phyloP scores from a whole-genome alignment of 805 yeast species.

The Pichia eremophila region DNA sequence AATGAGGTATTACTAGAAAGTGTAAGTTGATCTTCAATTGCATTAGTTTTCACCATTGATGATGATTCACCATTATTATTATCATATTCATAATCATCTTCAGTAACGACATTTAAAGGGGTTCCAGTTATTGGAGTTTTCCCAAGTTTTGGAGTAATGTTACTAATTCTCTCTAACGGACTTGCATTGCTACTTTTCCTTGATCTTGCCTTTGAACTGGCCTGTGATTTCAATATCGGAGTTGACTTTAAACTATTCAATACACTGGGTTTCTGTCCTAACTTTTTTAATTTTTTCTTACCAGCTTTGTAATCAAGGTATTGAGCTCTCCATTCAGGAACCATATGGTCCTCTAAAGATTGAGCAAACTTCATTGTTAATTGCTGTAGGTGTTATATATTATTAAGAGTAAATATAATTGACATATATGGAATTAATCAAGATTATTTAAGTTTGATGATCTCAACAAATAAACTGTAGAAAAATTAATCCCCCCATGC shows the following conservation, averaged over 20 bases:
- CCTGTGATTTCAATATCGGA: neutral
- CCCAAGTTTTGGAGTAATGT: no score
- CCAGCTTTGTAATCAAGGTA: constrained; percentile 62
- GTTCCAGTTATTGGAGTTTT: neutral
- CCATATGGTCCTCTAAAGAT: constrained; percentile 54
- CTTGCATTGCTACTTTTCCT: neutral
- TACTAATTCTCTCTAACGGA: no score
- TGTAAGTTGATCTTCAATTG: neutral
- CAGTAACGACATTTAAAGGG: neutral
- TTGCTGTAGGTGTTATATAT: no score
- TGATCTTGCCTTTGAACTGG: neutral
- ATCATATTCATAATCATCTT: neutral
- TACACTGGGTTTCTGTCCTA: constrained; percentile 13
- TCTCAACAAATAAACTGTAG: no score
- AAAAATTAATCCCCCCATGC: no score
- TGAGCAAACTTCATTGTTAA: constrained; percentile 57
- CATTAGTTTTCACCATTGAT: neutral
- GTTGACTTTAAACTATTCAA: neutral
- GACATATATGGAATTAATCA: no score
- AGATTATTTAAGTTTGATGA: no score
- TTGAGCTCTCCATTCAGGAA: constrained; percentile 85
- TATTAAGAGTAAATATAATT: no score
- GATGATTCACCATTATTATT: neutral
- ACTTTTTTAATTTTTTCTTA: constrained; percentile 29
- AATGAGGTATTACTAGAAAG: neutral